These are phyloP conservation scores for Colletotrichum sansevieriae DNA, from an alignment of 2,329 filamentous ascomycete genomes.

Conservation along the genomic window DNA sequence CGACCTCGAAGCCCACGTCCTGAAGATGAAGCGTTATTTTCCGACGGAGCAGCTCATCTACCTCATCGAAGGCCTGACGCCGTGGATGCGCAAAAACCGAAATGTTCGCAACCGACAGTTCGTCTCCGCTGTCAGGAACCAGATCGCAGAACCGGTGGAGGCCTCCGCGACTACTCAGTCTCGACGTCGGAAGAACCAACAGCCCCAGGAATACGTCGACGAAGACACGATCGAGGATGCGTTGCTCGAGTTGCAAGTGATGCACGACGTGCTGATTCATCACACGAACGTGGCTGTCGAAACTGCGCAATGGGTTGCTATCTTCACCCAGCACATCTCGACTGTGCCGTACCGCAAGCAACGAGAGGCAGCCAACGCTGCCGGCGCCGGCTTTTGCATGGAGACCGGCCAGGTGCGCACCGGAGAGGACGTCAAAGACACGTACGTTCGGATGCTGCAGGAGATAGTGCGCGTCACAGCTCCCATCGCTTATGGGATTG, in stretches of 20 bases:
- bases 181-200: conserved; percentile 57
- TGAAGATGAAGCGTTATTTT: conserved; percentile 66
- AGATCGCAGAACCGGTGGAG: conserved; percentile 46
- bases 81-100: conserved; percentile 77
- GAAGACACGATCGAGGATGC: conserved; percentile 79
- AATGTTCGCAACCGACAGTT: conserved; percentile 77
- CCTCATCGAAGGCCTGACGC: conserved; percentile 76
- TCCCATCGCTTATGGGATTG: conserved; percentile 78
- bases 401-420: conserved; percentile 80
- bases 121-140: conserved; percentile 70
- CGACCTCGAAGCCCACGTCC: conserved; percentile 70
- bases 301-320: conserved; percentile 78
- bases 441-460: conserved; percentile 81
- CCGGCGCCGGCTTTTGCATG: conserved; percentile 80
- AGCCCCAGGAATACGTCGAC: conserved; percentile 66
- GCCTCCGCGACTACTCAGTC: conserved; percentile 45
- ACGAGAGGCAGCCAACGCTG: conserved; percentile 60
- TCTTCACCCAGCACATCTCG: conserved; percentile 84
- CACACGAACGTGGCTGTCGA: conserved; percentile 73
- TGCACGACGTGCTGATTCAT: conserved; percentile 76
- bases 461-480: conserved; percentile 80
- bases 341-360: conserved; percentile 78
- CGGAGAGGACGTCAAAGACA: conserved; percentile 75
- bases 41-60: conserved; percentile 71
- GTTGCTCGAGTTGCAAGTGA: conserved; percentile 76